Evolutionary conservation across 2,329 filamentous ascomycete species (phyloP).

Genomic region (Dendrostoma leiphaemia): DNA sequence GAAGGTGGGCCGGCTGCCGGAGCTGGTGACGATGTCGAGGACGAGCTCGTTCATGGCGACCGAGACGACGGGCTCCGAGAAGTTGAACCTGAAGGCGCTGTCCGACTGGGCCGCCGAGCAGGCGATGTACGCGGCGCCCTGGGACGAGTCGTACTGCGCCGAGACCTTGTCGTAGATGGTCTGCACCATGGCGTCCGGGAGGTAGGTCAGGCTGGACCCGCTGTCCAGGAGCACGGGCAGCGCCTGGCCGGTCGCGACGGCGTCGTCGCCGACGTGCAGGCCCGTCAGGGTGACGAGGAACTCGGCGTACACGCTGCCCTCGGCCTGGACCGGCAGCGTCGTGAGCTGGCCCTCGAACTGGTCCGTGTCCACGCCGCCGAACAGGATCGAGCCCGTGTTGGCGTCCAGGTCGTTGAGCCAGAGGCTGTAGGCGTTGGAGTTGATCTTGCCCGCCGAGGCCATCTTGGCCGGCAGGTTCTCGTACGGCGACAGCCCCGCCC

Average conservation of each 20-base stretch:
- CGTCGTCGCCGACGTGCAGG: constrained; percentile 42
- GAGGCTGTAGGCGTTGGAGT: constrained; percentile 68
- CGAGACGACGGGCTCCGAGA: constrained; percentile 50
- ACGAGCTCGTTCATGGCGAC: constrained; percentile 61
- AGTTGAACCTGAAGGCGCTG: constrained; percentile 50
- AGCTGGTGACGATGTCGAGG: constrained; percentile 46
- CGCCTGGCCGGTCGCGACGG: constrained; percentile 47
- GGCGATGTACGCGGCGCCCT: constrained; percentile 60
- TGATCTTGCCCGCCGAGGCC: constrained; percentile 58
- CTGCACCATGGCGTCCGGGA: constrained; percentile 54
- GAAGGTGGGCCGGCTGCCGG: constrained; percentile 49
- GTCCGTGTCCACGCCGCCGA: constrained; percentile 70
- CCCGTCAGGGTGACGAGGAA: constrained; percentile 69
- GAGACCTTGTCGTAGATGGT: constrained; percentile 57
- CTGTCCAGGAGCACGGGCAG: constrained; percentile 69
- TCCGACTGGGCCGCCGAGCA: constrained; percentile 47
- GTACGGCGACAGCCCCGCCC: constrained; percentile 54
- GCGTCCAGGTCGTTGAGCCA: constrained; percentile 73
- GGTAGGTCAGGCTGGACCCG: constrained; percentile 65
- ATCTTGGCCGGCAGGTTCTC: constrained; percentile 68
- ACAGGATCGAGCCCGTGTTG: constrained; percentile 65
- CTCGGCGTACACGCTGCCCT: constrained; percentile 52
- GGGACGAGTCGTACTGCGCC: constrained; percentile 53
- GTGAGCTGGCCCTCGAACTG: constrained; percentile 62
- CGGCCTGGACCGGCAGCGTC: constrained; percentile 64